Evolutionary conservation across 164 flowering plant species (phyloP).

Genomic region (Annona squamosa): DNA sequence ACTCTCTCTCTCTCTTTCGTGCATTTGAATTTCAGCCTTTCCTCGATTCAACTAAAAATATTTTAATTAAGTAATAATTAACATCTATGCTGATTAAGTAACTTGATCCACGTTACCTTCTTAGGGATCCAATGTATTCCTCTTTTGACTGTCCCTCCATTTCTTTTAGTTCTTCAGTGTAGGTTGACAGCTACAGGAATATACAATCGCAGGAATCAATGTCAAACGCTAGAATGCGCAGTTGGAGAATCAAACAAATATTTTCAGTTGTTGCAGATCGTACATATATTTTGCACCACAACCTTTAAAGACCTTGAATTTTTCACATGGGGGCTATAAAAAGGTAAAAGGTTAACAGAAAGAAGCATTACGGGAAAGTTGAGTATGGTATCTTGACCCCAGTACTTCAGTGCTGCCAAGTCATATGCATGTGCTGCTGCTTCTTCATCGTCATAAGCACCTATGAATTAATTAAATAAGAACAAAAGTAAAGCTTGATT

Average conservation of each 20-base stretch:
- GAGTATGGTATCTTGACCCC: constrained; percentile 80
- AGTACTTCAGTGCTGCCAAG: constrained; percentile 89
- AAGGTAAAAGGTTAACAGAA: not conserved
- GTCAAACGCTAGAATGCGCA: too few species aligned
- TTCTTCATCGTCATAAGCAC: constrained; percentile 90
- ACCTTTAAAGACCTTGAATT: too few species aligned
- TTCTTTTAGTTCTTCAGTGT: constrained; percentile 56
- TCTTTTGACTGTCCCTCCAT: constrained; percentile 84
- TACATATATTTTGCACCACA: too few species aligned
- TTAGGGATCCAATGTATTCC: constrained; percentile 87
- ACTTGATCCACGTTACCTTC: constrained; percentile 42
- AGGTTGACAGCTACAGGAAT: constrained; percentile 41
- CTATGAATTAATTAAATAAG: constrained; percentile 21
- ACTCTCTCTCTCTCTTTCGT: too few species aligned
- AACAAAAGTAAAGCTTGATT: not conserved
- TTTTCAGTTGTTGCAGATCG: too few species aligned
- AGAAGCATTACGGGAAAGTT: constrained; percentile 64
- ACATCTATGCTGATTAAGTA: not conserved
- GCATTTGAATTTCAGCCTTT: too few species aligned
- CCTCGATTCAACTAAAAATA: too few species aligned
- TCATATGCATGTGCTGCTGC: constrained; percentile 96
- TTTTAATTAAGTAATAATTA: too few species aligned
- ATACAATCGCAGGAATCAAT: not conserved
- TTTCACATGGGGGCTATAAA: too few species aligned
- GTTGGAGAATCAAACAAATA: too few species aligned